Conservation (phyloP, 2,329 filamentous ascomycete species). For the Fusarium sp. region DNA sequence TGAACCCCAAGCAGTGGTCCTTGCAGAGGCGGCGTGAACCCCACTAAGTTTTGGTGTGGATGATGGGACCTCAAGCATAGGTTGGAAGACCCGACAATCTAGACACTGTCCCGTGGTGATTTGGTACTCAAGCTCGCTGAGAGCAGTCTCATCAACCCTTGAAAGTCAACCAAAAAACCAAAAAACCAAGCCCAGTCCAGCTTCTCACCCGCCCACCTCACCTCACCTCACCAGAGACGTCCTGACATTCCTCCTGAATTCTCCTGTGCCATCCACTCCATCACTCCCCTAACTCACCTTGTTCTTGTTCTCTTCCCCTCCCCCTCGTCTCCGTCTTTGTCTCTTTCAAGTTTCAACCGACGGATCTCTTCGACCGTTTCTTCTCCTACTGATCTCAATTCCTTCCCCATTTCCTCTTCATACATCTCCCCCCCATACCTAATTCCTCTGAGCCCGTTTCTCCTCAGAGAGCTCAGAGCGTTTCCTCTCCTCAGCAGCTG, state of each 20-base stretch:
- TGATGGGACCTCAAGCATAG: conserved; percentile 28
- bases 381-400: conserved; percentile 39
- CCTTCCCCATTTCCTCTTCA: conserved; percentile 37
- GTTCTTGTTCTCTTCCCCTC: conserved; percentile 31
- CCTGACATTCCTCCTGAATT: conserved; percentile 50
- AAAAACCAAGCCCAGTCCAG: conserved; percentile 47
- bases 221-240: conserved; percentile 40
- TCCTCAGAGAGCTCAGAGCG: conserved; percentile 47
- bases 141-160: conserved; percentile 47
- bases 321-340: conserved; percentile 37
- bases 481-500: conserved; percentile 41
- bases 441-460: conserved; percentile 48
- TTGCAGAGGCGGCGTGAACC: conserved; percentile 38
- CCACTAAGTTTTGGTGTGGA: conserved; percentile 46
- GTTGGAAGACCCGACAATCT: conserved; percentile 1
- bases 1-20: conserved; percentile 28
- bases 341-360: conserved; percentile 49
- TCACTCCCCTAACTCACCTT: conserved; percentile 14
- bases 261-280: conserved; percentile 33
- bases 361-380: conserved; percentile 45
- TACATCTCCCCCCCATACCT: conserved; percentile 44
- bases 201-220: conserved; percentile 47
- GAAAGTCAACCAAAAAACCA: conserved; percentile 48
- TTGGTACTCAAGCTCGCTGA: conserved; percentile 27
- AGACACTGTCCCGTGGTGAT: conserved; percentile 26